phyloP scores from a whole-genome alignment of 2,329 filamentous ascomycete species.

The Phyllosticta citriasiana region DNA sequence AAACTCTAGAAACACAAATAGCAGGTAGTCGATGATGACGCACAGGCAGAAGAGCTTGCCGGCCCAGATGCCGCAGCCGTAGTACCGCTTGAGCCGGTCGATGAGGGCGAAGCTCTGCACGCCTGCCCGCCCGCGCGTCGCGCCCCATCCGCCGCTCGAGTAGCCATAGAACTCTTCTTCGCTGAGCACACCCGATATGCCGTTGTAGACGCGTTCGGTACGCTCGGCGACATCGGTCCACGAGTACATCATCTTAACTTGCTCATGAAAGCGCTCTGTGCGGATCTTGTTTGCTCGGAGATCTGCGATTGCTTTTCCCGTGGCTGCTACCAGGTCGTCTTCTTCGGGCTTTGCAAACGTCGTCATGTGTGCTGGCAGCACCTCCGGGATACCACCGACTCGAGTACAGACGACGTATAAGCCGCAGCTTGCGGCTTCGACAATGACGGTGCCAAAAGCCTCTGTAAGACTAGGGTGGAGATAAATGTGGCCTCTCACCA shows the following conservation, averaged over 20 bases:
- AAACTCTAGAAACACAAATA: slow-evolving; percentile 82
- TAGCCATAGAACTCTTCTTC: slow-evolving; percentile 85
- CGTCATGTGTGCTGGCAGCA: slow-evolving; percentile 92
- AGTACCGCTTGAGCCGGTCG: slow-evolving; percentile 90
- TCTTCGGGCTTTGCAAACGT: slow-evolving; percentile 95
- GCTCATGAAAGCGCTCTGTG: slow-evolving; percentile 89
- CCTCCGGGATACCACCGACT: slow-evolving; percentile 93
- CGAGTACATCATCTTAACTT: slow-evolving; percentile 97
- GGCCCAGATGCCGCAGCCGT: slow-evolving; percentile 96
- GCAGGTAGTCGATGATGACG: slow-evolving; percentile 84
- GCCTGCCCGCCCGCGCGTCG: slow-evolving; percentile 55
- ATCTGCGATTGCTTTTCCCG: slow-evolving; percentile 77
- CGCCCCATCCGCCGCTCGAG: slow-evolving; percentile 60
- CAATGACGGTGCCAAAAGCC: slow-evolving; percentile 94
- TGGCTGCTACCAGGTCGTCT: slow-evolving; percentile 84
- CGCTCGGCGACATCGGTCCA: slow-evolving; percentile 93
- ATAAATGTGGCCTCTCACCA: slow-evolving; percentile 95
- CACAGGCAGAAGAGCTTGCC: slow-evolving; percentile 95
- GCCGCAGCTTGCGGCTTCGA: slow-evolving; percentile 91
- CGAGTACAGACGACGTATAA: slow-evolving; percentile 94
- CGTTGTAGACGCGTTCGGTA: slow-evolving; percentile 90
- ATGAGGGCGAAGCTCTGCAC: slow-evolving; percentile 87
- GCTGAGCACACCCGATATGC: slow-evolving; percentile 75
- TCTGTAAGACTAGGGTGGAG: slow-evolving; percentile 91
- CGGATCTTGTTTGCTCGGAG: slow-evolving; percentile 78